Conservation (phyloP, 495 filamentous ascomycete genomes). For the Wilcoxina mikolae region DNA sequence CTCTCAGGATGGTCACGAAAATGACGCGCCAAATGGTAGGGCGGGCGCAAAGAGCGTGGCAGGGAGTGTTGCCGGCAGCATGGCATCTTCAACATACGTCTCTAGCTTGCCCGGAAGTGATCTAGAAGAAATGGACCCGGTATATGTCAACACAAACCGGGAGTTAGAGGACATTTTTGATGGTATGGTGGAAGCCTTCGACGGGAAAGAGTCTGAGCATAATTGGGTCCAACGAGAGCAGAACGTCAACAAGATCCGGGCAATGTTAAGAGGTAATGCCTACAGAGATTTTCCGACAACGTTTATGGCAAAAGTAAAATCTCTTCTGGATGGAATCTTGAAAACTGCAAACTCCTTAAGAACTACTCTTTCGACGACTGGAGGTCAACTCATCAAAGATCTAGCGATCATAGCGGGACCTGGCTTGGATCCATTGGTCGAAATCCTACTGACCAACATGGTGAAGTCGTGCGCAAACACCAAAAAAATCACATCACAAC, state of each 20-base stretch:
- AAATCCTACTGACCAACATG: slow-evolving; percentile 80
- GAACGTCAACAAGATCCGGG: slow-evolving; percentile 55
- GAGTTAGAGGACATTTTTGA: slow-evolving; percentile 73
- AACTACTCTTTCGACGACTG: slow-evolving; percentile 76
- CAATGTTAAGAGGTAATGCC: slow-evolving; percentile 70
- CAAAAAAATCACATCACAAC: slow-evolving; percentile 77
- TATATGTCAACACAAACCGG: slow-evolving; percentile 61
- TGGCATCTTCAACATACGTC: slow-evolving; percentile 35
- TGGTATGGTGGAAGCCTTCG: slow-evolving; percentile 66
- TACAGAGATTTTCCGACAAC: slow-evolving; percentile 55
- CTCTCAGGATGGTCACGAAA: slow-evolving; percentile 30
- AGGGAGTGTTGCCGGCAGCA: slow-evolving; percentile 30
- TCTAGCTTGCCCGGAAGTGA: slow-evolving; percentile 40
- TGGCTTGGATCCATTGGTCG: slow-evolving; percentile 72
- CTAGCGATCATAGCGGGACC: slow-evolving; percentile 60
- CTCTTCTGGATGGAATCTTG: slow-evolving; percentile 71
- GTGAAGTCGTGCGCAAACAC: slow-evolving; percentile 73
- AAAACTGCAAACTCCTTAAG: slow-evolving; percentile 74
- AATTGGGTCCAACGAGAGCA: slow-evolving; percentile 85
- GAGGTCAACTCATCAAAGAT: slow-evolving; percentile 73
- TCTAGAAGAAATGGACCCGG: slow-evolving; percentile 57
- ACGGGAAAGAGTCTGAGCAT: slow-evolving; percentile 75
- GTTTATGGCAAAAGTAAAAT: slow-evolving; percentile 55
- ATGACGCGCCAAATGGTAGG: slow-evolving; percentile 10
- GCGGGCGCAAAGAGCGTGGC: slow-evolving; percentile 5